A percentile compares a stretch with the other conserved stretches of the same genome.
Evolutionary conservation across 208 protist genomes (phyloP).

Genomic region (Leptomonas pyrrhocoris): DNA sequence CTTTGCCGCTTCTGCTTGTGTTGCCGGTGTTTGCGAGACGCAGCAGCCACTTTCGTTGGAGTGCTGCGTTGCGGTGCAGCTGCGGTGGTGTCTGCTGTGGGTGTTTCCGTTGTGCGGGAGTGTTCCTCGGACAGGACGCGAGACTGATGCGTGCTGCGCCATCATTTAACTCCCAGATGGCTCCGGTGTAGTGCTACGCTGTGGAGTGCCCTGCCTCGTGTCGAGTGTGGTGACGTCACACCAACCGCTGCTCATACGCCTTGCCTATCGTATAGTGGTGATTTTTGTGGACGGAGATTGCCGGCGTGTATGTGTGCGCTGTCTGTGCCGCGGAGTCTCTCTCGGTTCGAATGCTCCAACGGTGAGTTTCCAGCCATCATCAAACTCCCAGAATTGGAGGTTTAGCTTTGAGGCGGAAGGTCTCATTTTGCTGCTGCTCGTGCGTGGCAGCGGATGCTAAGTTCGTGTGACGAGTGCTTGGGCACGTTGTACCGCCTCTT

Average conservation of each 20-base stretch:
- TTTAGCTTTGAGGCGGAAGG: background rate
- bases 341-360: background rate
- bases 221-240: constrained; percentile 18
- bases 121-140: constrained; percentile 16
- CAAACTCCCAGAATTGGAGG: constrained; percentile 1
- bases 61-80: background rate
- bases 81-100: background rate
- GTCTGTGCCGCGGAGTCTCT: constrained; percentile 3
- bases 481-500: too few relatives aligned
- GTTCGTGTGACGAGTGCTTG: too few relatives aligned
- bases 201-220: background rate
- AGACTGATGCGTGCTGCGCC: constrained; percentile 6
- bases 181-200: background rate
- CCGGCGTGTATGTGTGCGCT: background rate
- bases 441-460: background rate
- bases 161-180: constrained; percentile 16
- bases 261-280: constrained; percentile 28
- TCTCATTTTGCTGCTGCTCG: background rate
- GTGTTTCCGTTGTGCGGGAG: background rate
- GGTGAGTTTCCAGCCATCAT: constrained; percentile 23
- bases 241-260: constrained; percentile 32
- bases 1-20: constrained; percentile 57
- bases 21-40: constrained; percentile 9
- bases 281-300: constrained; percentile 34
- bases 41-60: background rate